Evolutionary conservation across 2,329 filamentous ascomycete species (phyloP).

Genomic region (Tolypocladium capitatum): DNA sequence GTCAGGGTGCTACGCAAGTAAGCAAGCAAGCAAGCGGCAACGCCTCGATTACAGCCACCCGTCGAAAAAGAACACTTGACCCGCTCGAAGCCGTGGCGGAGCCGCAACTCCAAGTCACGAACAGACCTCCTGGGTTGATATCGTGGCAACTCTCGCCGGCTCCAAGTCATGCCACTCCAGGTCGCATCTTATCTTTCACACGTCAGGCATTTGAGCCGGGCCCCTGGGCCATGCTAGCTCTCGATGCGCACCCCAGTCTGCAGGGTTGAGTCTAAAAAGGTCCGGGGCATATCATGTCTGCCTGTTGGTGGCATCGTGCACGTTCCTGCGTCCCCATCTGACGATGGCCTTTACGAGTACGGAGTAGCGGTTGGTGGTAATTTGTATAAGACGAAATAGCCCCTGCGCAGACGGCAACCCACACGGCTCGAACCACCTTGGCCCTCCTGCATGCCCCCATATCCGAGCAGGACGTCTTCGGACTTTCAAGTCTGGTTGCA

Average conservation of each 20-base stretch:
- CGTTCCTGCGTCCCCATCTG: neutral
- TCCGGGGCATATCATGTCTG: neutral
- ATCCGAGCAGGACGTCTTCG: neutral
- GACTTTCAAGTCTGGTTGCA: neutral
- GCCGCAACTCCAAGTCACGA: too few relatives aligned
- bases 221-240: too few relatives aligned
- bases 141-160: too few relatives aligned
- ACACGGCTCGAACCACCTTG: neutral
- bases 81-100: neutral
- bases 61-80: neutral
- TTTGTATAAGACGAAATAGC: neutral
- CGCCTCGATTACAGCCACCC: too few relatives aligned
- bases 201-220: neutral
- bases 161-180: neutral
- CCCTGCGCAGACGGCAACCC: neutral
- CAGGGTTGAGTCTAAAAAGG: neutral
- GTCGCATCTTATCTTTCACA: neutral
- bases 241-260: neutral
- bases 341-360: neutral
- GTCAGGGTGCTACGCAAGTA: neutral
- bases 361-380: neutral
- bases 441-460: neutral
- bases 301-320: neutral
- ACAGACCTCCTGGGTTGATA: too few relatives aligned
- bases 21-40: neutral